Base-by-base conservation (phyloP, 768 basidiomycete genomes). In the Neoboletus brunneissimus region DNA sequence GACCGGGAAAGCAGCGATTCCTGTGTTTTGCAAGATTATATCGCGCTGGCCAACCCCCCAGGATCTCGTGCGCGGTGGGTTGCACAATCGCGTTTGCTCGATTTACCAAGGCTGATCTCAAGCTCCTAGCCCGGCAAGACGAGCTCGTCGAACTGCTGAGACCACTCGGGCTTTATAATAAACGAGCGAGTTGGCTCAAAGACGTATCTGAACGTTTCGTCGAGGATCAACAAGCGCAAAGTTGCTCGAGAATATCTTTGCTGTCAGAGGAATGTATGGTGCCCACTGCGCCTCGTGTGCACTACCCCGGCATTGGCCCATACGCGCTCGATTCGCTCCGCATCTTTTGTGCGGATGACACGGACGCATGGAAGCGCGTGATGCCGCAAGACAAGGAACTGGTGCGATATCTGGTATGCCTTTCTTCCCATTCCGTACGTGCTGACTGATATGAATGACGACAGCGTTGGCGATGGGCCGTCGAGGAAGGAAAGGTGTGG, bases 281-380 rank as follows among this genome's bases (percentile, higher is more conserved):
- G 8, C 77, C 79, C 2, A 65, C 72, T 7, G 83, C 81, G 11
- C 73, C 79, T 12, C 72, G 84, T 52, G 81, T 82, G 40, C 79
- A 84, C 61, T 77, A 85, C 27, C 83, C 86, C 0, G 88, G 88
- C 0, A 76, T 84, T 1, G 88, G 89, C 0, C 73, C 75, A 4
- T 91, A 91, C 57, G 89, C 89, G 1, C 76, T 88, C 1, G 89
- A 91, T 66, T 89, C 86, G 5, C 88, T 88, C 62, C 79, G 87
- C 40, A 88, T 91, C 20, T 91, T 88, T 68, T 88, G 81, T 56
- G 55, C 37, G 7, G 61, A 54, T 27, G 51, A 59, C 67, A 48
- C 53, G 69, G 57, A 66, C 5, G 83, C 82, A 53, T 90, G 88
- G 89, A 81, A 82, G 63, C 53, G 61, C 0, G 87, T 89, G 15